phyloP scores from a whole-genome alignment of 148 eudicot genomes.

The Camellia japonica region DNA sequence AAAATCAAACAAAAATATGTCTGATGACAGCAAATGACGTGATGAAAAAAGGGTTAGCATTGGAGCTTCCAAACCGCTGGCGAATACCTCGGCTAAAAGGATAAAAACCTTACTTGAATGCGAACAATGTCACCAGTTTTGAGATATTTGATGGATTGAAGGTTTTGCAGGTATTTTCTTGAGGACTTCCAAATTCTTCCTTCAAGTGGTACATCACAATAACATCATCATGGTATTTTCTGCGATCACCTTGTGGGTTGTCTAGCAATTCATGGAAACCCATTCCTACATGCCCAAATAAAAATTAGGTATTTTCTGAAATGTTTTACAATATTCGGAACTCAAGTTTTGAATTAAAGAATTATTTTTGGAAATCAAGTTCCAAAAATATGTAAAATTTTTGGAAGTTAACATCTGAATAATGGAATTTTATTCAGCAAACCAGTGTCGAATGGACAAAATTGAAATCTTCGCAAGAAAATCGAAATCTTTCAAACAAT shows the following conservation, averaged over 20 bases:
- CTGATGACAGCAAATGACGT: no score
- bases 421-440: no score
- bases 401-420: no score
- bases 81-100: background rate
- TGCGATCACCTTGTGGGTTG: slow-evolving; percentile 92
- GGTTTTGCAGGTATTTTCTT: slow-evolving; percentile 72
- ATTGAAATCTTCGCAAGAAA: no score
- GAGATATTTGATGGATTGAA: background rate
- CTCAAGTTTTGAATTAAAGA: no score
- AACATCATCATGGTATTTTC: slow-evolving; percentile 97
- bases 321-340: no score
- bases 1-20: no score
- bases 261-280: slow-evolving; percentile 89
- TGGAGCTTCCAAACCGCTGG: slow-evolving; percentile 1
- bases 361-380: no score
- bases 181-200: slow-evolving; percentile 97
- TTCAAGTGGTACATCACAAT: slow-evolving; percentile 94
- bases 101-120: background rate
- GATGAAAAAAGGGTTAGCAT: background rate
- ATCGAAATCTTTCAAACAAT: no score
- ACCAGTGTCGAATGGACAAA: no score
- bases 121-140: background rate
- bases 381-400: no score
- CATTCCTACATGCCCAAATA: slow-evolving; percentile 57
- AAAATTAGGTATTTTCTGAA: background rate